phyloP scores from a whole-genome alignment of 1,284 basidiomycete genomes.

The Mycena sp. region DNA sequence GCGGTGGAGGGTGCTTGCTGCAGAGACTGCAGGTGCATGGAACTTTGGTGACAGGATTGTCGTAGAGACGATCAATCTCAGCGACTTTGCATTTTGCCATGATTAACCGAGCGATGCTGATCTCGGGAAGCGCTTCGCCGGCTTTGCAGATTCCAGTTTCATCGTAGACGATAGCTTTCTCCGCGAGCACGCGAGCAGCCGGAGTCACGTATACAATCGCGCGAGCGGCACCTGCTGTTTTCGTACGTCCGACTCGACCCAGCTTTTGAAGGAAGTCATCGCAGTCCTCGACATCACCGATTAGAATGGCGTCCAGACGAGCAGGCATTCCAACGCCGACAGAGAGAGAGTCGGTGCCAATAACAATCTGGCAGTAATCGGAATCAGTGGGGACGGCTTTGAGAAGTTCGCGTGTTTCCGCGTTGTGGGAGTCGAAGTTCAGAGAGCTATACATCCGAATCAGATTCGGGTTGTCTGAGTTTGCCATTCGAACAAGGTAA shows the following conservation, averaged over 20 bases:
- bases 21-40: neutral
- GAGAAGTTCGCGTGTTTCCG: neutral
- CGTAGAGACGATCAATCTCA: neutral
- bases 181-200: neutral
- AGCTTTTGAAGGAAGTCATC: slow-evolving; percentile 24
- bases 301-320: slow-evolving; percentile 11
- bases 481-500: neutral
- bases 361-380: slow-evolving; percentile 6
- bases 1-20: neutral
- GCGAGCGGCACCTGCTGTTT: neutral
- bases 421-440: slow-evolving; percentile 15
- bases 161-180: neutral
- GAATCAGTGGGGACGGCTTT: neutral
- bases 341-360: slow-evolving; percentile 25
- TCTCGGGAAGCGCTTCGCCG: neutral
- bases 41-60: neutral
- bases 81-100: neutral
- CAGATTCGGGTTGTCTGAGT: neutral
- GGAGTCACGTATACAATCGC: neutral
- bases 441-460: slow-evolving; percentile 18
- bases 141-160: neutral
- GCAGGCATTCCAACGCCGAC: slow-evolving; percentile 23
- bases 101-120: neutral
- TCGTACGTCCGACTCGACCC: slow-evolving; percentile 5
- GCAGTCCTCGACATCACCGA: slow-evolving; percentile 9